Base-by-base conservation (phyloP, 352 stramenopile species). In the Pythium rishiriense region DNA sequence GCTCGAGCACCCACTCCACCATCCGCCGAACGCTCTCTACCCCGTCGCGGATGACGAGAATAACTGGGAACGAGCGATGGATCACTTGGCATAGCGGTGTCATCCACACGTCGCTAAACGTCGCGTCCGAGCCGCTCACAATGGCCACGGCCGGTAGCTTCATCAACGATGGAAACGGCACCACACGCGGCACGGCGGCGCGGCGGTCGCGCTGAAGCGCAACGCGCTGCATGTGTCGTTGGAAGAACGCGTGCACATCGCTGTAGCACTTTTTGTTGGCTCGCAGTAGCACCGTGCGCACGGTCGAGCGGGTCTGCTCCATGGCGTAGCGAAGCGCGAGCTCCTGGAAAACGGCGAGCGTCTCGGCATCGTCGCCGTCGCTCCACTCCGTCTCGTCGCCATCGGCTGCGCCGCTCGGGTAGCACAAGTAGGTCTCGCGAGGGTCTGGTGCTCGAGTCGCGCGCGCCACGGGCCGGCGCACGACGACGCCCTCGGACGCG, bases 61-160 rank as follows among this genome's bases (percentile, higher is more conserved):
- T 76, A 6, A 88, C 43, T 26, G 86, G 83, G 50, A 95, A 95
- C 19, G 81, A 87, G 21, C 78, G 79, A 54, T 88, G 72, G 46
- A 95, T 66, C 43, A 83, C 81, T 22, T 80, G 85, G 52, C 70
- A 82, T 4, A 95, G 60, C 29, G 86, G 86, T 28, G 75, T 63
- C 35, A 90, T 78, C 86, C 86, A 95, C 50, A 93, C 68, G 31
- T 90, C 82, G 56, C 80, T 91, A 26, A 84, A 86, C 26, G 83
- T 87, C 14, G 81, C 84, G 48, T 95, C 86, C 0, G 78, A 79
- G 5, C 86, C 86, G 33, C 83, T 74, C 28, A 93, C 79, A 19
- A 95, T 72, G 12, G 78, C 79, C 17, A 79, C 86, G 64, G 7
- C 64, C 19, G 24, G 71, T 43, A 74, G 41, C 46, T 69, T 68